Percentiles rank a stretch among this genome's conserved stretches.
These are phyloP conservation scores for Primulina eburnea DNA, from an alignment of 257 asterid genomes.

Conservation along the genomic window DNA sequence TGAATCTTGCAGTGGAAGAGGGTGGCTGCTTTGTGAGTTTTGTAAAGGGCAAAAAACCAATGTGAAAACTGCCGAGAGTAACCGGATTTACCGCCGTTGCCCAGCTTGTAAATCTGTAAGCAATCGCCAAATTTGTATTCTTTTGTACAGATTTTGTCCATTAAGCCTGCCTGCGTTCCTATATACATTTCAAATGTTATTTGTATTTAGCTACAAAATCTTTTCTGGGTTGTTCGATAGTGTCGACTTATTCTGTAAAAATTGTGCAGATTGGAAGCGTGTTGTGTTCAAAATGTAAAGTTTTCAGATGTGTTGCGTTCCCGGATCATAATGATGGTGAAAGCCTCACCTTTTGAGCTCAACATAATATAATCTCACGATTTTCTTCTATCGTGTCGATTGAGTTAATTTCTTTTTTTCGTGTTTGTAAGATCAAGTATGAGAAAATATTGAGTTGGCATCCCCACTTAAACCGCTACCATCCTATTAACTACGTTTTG, in stretches of 20 bases:
- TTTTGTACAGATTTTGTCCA: no score
- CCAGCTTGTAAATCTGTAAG: background rate
- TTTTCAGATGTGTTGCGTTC: background rate
- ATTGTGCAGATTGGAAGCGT: background rate
- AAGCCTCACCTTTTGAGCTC: background rate
- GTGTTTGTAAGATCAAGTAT: no score
- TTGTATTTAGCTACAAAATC: no score
- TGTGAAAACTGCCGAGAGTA: background rate
- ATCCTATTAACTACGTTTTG: no score
- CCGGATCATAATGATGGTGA: background rate
- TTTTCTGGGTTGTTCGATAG: no score
- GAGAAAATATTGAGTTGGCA: no score
- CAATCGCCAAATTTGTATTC: no score
- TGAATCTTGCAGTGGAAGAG: background rate
- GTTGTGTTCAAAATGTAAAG: background rate
- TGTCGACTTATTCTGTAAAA: background rate
- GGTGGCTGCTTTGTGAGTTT: background rate
- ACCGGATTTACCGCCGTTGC: background rate
- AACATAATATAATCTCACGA: no score
- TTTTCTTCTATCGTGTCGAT: background rate
- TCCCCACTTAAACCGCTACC: no score
- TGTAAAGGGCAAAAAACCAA: background rate
- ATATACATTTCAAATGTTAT: no score
- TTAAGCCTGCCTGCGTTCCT: no score
- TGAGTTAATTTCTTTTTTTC: no score